Base-by-base conservation (phyloP, 2,329 filamentous ascomycete genomes). In the Colletotrichum liriopes region DNA sequence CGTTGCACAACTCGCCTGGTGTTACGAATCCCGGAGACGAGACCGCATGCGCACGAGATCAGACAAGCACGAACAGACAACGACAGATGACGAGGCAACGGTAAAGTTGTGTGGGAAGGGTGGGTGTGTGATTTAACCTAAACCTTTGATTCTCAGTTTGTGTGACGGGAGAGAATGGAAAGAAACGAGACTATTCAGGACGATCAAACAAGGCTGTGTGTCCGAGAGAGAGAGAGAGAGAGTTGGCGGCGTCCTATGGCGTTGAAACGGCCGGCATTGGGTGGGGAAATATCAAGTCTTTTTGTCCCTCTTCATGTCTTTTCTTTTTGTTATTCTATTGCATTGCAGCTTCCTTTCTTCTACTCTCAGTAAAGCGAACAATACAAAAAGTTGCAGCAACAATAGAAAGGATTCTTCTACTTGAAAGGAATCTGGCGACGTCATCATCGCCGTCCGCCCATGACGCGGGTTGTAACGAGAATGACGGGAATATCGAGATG, bases 171-270 rank as follows among this genome's bases (percentile, higher is more conserved):
- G 29, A 23, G 63, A 66, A 32, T 61, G 67, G 47, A 49, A 52
- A 60, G 67, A 60, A 56, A 43, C 56, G 23, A 58, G 47, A 45
- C 29, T 29, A 63, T 51, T 58, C 16, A 45, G 61, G 32, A 51
- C 29, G 52, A 29, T 26, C 26, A 11, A 16, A 61, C 5, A 12
- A 45, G 11, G 54, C 12, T 41, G 41, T 32, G 20, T 8, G 61
- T 49, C 12, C 11, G 61, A 26, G 35, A 47, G 58, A 23, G 64
- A 16, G 7, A n/a, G 23, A 26, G 23, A 39, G 26, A 47, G 45
- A 63, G 60, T 63, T 63, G 32, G 59, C 47, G 70, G 66, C 65
- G 70, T 72, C 70, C 60, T 72, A 45, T 72, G 70, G 70, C 70
- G 70, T 72, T 72, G 32, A 45, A 64, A 64, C 49, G 41, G 54